Percentiles rank a stretch among this genome's conserved stretches.
Evolutionary conservation across 805 yeast species (phyloP).

Genomic region (Ogataea ramenticola): DNA sequence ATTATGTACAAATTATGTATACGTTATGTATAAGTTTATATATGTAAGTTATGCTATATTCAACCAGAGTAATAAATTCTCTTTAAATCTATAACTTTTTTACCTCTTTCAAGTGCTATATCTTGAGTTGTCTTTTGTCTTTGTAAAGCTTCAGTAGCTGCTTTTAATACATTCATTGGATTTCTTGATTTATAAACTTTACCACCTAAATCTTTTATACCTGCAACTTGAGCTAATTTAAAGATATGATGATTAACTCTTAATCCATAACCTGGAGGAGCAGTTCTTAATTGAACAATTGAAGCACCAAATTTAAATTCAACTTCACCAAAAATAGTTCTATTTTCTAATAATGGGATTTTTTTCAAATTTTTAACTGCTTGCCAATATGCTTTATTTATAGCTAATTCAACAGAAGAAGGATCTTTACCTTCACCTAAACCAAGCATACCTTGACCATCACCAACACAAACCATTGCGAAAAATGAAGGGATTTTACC

Average conservation of each 20-base stretch:
- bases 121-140: slow-evolving; percentile 81
- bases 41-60: not conserved
- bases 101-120: slow-evolving; percentile 86
- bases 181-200: slow-evolving; percentile 90
- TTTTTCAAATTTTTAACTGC: slow-evolving; percentile 80
- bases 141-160: slow-evolving; percentile 73
- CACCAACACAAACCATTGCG: slow-evolving; percentile 86
- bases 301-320: slow-evolving; percentile 85
- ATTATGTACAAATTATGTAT: not conserved
- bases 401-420: slow-evolving; percentile 66
- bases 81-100: slow-evolving; percentile 88
- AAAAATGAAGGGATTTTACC: slow-evolving; percentile 83
- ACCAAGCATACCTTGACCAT: slow-evolving; percentile 88
- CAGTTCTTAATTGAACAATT: slow-evolving; percentile 69
- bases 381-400: slow-evolving; percentile 83
- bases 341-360: slow-evolving; percentile 81
- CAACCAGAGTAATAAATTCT: slow-evolving; percentile 65
- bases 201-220: slow-evolving; percentile 88
- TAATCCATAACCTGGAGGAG: slow-evolving; percentile 90
- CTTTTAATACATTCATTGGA: slow-evolving; percentile 90
- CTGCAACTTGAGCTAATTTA: slow-evolving; percentile 88
- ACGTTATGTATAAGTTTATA: not conserved
- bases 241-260: slow-evolving; percentile 86
- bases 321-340: slow-evolving; percentile 84
- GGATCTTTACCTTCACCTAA: slow-evolving; percentile 92